Evolutionary conservation across 805 yeast species (phyloP).

Genomic region (Myxozyma melibiosi): DNA sequence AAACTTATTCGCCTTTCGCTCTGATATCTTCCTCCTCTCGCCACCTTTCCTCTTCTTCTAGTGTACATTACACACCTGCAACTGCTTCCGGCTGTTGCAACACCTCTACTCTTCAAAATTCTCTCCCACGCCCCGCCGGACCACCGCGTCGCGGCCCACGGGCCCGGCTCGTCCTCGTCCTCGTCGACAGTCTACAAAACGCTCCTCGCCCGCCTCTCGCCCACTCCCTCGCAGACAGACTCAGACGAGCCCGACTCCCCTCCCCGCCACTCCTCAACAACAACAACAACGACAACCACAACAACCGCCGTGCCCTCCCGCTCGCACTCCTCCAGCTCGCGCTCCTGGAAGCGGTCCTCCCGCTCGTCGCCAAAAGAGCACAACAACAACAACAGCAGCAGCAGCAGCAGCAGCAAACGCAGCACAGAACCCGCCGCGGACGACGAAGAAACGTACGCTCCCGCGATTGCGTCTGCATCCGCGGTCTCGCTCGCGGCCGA

Average conservation of each 20-base stretch:
- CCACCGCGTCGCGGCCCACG: background rate
- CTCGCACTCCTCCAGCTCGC: too few species aligned
- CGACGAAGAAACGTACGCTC: background rate
- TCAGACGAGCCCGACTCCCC: conserved; percentile 4
- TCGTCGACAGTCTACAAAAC: conserved; percentile 5
- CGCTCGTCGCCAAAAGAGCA: too few species aligned
- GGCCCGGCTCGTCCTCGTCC: background rate
- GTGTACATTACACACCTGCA: background rate
- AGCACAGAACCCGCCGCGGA: too few species aligned
- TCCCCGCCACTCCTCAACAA: background rate
- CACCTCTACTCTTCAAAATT: background rate
- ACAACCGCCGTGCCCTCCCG: too few species aligned
- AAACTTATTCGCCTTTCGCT: background rate
- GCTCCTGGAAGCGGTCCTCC: conserved; percentile 1
- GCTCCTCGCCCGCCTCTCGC: conserved; percentile 17
- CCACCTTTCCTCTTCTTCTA: background rate
- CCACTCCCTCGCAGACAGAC: conserved; percentile 11
- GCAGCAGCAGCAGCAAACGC: too few species aligned
- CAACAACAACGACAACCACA: too few species aligned
- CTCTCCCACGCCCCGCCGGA: conserved; percentile 1
- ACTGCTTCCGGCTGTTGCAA: background rate
- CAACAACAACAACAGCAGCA: too few species aligned
- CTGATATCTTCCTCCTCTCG: background rate
- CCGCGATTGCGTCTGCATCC: conserved; percentile 7
- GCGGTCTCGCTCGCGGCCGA: conserved; percentile 10